These are phyloP conservation scores for Talaromyces proteolyticus DNA, from an alignment of 495 filamentous ascomycete genomes.

Conservation along the genomic window DNA sequence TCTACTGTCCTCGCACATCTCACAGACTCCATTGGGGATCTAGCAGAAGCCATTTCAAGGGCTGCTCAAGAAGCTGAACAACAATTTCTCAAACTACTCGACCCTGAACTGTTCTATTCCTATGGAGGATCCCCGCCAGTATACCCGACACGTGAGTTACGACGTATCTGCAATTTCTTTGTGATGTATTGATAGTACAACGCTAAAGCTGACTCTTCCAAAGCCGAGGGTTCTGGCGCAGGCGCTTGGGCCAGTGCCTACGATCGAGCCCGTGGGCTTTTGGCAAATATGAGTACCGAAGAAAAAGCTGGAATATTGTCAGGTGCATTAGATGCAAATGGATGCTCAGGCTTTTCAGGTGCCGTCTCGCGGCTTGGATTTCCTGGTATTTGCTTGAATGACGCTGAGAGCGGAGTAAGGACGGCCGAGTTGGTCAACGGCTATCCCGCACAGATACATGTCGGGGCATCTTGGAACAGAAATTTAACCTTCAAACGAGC, in stretches of 20 bases:
- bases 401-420: slow-evolving; percentile 27
- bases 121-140: not conserved
- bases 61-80: not conserved
- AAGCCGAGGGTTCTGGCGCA: slow-evolving; percentile 11
- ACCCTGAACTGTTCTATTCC: not conserved
- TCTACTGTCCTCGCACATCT: not conserved
- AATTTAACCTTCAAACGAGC: slow-evolving; percentile 52
- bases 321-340: slow-evolving; percentile 45
- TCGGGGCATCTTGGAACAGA: slow-evolving; percentile 24
- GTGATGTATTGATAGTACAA: not conserved
- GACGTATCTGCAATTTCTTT: not conserved
- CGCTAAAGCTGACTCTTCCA: not conserved
- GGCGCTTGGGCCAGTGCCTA: slow-evolving; percentile 81
- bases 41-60: not conserved
- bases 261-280: slow-evolving; percentile 67
- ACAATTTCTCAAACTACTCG: not conserved
- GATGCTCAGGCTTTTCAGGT: slow-evolving; percentile 36
- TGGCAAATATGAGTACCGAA: slow-evolving; percentile 75
- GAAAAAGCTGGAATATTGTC: slow-evolving; percentile 96
- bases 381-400: slow-evolving; percentile 36
- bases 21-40: not conserved
- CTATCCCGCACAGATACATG: slow-evolving; percentile 45
- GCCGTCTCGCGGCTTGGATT: slow-evolving; percentile 32
- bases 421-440: slow-evolving; percentile 38
- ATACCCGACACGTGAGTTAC: not conserved